Evolutionary conservation across 352 stramenopile genomes (phyloP), one percentile per base, ranked within the genome.

Genomic region (Phytophthora tubulina): DNA sequence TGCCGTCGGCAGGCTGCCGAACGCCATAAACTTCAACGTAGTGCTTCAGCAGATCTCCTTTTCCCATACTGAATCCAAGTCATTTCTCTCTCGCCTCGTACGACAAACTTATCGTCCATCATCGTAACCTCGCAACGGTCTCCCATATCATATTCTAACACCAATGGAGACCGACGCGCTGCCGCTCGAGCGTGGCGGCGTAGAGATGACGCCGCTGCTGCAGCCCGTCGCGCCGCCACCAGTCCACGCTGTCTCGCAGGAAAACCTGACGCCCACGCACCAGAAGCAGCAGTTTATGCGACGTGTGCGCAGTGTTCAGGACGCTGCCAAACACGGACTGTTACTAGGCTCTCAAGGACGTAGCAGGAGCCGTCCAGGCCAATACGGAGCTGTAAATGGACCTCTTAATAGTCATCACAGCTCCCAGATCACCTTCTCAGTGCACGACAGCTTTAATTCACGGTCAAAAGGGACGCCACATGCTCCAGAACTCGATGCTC

Each of bases 241-340:
- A 14, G 35, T 70, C 15, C 79, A 89, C 52, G 70, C 81, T 3
- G 78, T 56, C 39, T 92, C 82, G 14, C 72, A 82, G 49, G 73
- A 85, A 39, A 79, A 77, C n/a, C 56, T 90, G 11, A 82, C 80
- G 10, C 78, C 78, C 5, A 62, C 60, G 0, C 54, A 74, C 42
- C 59, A 68, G 46, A 67, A 73, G 15, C 60, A 76, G 56, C 60
- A 79, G 45, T 51, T 84, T 55, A 82, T 90, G 72, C 85, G 82
- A 6, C 85, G 85, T 54, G 85, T 89, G 11, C 81, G 78, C 46
- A 92, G 82, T 67, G 88, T 84, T 32, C 79, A 90, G 54, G 79
- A 88, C 50, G 70, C 72, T 4, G 72, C 67, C 45, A 68, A 66
- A 6, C 53, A 57, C 46, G 63, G 62, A 15, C 46, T 79, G n/a